Conservation (phyloP, 306 rosid species). For the Alnus glutinosa region DNA sequence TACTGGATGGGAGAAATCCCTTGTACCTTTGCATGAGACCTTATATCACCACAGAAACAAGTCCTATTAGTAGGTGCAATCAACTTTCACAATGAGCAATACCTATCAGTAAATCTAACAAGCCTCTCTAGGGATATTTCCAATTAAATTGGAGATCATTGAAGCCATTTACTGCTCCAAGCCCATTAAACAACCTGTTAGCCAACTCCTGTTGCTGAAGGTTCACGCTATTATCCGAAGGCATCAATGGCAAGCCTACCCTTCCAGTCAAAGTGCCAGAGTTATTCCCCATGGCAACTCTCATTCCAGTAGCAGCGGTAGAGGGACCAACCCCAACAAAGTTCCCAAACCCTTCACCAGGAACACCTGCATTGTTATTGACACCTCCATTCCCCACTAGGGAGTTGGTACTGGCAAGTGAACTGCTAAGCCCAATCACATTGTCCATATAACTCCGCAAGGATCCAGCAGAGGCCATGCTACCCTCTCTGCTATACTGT, state of each 20-base stretch:
- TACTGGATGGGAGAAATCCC: neutral
- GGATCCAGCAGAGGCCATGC: conserved; percentile 50
- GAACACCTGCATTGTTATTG: conserved; percentile 57
- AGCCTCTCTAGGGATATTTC: conserved; percentile 68
- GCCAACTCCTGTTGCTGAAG: conserved; percentile 81
- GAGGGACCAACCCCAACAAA: conserved; percentile 62
- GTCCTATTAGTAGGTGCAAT: too few species aligned
- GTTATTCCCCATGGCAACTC: conserved; percentile 73
- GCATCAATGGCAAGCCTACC: conserved; percentile 65
- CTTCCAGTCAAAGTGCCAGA: conserved; percentile 69
- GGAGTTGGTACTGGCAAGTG: conserved; percentile 54
- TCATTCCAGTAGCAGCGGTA: conserved; percentile 67
- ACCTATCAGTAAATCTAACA: too few species aligned
- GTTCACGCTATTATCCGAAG: conserved; percentile 75
- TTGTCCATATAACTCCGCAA: conserved; percentile 69
- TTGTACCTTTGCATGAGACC: neutral
- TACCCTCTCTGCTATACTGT: conserved; percentile 58
- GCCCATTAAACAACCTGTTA: conserved; percentile 74
- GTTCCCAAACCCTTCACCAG: conserved; percentile 54
- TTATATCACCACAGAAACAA: too few species aligned
- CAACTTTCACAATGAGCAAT: too few species aligned
- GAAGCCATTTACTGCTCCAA: conserved; percentile 76
- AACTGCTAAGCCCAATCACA: conserved; percentile 53
- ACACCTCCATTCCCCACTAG: conserved; percentile 51
- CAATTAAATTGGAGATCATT: conserved; percentile 80